Base-by-base conservation (phyloP, 2,329 filamentous ascomycete genomes). In the Sporothrix brasiliensis region DNA sequence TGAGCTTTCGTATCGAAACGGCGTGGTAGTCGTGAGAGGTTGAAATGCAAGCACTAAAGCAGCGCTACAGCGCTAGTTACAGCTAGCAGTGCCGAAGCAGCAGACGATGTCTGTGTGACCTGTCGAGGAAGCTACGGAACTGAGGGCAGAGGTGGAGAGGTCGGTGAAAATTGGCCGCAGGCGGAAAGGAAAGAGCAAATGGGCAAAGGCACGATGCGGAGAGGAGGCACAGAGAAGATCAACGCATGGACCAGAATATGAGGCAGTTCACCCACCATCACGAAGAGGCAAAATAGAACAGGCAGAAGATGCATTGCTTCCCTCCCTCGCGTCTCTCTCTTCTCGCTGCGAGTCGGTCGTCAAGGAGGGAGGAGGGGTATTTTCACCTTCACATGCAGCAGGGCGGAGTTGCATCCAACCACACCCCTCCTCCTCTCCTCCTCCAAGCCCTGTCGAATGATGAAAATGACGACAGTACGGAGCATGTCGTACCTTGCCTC, bases 301-400 rank as follows among this genome's bases (percentile, higher is more conserved):
- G 61, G 61, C 61, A 66, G 27, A 66, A 66, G 60, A 52, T 50
- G 61, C 24, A 65, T 24, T 14, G 39, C 30, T 24, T 50, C 11
- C 58, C 11, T 49, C 30, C 27, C 44, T 34, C 27, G 52, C 21
- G 21, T 41, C 21, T 2, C 34, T 49, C 19, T 27, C 41, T n/a
- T 39, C 44, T 50, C 27, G 61, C 47, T 52, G 44, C 27, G 58
- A 24, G 58, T 63, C 41, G 24, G 41, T 47, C 39, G 27, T 39
- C 14, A 52, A 66, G 44, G 61, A 66, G 61, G 61, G 61, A 66
- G 44, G 61, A 66, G 61, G 61, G 61, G 61, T 66, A 66, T 39
- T 39, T 30, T 66, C 34, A 50, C 27, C 34, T 69, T 58, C 49
- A 53, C 63, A 67, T 67, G 65, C 47, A 67, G 27, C 52, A 41